Base-by-base conservation (phyloP, 2,329 filamentous ascomycete species). In the Piedraia hortae region DNA sequence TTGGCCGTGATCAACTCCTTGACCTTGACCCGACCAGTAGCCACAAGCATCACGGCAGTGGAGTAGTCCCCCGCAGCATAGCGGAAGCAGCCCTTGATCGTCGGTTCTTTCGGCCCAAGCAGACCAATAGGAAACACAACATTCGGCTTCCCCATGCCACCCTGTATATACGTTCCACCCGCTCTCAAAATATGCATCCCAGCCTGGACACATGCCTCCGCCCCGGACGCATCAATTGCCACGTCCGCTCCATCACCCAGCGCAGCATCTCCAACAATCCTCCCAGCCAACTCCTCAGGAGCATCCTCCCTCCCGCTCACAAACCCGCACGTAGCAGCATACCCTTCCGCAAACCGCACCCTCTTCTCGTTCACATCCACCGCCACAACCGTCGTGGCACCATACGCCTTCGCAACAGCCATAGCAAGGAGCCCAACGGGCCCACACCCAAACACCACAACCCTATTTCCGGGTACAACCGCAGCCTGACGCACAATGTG, bases 91-190 rank as follows among this genome's bases (percentile, higher is more conserved):
- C 82, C 82, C 41, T 70, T 73, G 20, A 73, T 59, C 6, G 68
- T 88, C 22, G 90, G 55, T 53, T 93, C 82, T 52, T 91, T 91
- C 22, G 67, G 58, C 44, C 78, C 88, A 40, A 88, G 56, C 4
- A 73, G 70, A 61, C 82, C 73, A 43, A 93, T 89, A 22, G 82
- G 82, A 53, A 91, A 90, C 5, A 49, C 72, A 44, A 91, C 80
- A 38, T 90, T 74, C 17, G 64, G 47, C 42, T 70, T 72, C 39
- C 82, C 82, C 77, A 91, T 89, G 24, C 80, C 80, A 27, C 67
- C 75, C 50, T 88, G 77, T 5, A 88, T 48, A 33, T 52, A 56
- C n/a, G 49, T 50, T 5, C 51, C 51, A 5, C 51, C 51, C 26
- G 45, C 41, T 14, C 51, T 34, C 18, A 51, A 59, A 3, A 46